Conservation (phyloP, 2,329 filamentous ascomycete species). For the Aspergillus puulaauensis region DNA sequence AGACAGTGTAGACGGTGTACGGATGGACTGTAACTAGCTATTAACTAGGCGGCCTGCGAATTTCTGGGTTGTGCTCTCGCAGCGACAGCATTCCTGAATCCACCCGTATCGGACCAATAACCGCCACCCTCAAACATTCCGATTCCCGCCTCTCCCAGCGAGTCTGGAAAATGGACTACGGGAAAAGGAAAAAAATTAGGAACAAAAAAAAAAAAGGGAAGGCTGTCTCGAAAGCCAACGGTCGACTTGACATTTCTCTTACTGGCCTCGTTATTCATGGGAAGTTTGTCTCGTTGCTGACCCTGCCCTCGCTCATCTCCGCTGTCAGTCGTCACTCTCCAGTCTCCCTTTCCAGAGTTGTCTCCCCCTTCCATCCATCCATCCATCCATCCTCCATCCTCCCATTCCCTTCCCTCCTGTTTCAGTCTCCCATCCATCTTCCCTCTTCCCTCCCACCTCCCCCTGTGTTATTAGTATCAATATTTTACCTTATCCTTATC, state of each 20-base stretch:
- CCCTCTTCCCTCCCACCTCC: constrained; percentile 10
- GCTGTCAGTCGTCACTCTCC: constrained; percentile 9
- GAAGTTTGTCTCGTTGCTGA: constrained; percentile 1
- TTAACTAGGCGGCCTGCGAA: neutral
- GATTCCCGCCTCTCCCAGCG: constrained; percentile 13
- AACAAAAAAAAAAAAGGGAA: neutral
- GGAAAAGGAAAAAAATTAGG: constrained; percentile 16
- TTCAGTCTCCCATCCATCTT: no score
- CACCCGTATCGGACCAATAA: constrained; percentile 25
- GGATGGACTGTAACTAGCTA: no score
- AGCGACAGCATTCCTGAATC: neutral
- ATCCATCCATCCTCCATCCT: constrained; percentile 9
- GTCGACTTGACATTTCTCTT: neutral
- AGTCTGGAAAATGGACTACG: constrained; percentile 3
- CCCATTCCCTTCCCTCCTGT: neutral
- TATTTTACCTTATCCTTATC: constrained; percentile 11
- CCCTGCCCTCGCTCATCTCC: constrained; percentile 7
- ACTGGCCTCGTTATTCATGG: constrained; percentile 10
- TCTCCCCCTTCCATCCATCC: constrained; percentile 3
- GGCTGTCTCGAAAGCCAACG: neutral
- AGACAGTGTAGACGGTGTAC: no score
- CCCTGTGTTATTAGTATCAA: constrained; percentile 19
- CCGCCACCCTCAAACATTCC: constrained; percentile 17
- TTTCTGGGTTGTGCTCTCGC: constrained; percentile 1
- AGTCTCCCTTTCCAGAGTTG: constrained; percentile 1